These are phyloP conservation scores for Xylaria sp. DNA, from an alignment of 2,329 filamentous ascomycete genomes.

Conservation along the genomic window DNA sequence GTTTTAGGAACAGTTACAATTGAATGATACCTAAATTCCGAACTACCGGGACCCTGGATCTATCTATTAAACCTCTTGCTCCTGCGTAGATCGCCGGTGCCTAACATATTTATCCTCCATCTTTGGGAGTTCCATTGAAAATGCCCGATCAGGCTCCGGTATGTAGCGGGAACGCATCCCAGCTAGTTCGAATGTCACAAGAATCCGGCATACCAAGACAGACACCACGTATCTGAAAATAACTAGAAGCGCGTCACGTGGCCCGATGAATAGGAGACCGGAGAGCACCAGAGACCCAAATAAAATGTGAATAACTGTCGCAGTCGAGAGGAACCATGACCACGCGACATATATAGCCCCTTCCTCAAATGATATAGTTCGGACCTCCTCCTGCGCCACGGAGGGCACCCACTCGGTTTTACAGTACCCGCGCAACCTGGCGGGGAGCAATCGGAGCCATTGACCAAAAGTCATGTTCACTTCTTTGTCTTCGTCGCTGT, in stretches of 20 bases:
- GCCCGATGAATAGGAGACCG: conserved; percentile 42
- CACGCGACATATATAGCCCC: conserved; percentile 20
- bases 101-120: neutral
- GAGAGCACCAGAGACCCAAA: conserved; percentile 45
- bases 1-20: neutral
- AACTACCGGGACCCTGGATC: neutral
- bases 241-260: conserved; percentile 40
- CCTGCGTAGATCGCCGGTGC: neutral
- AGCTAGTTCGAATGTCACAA: conserved; percentile 45
- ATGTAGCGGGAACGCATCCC: conserved; percentile 34
- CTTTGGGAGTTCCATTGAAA: neutral
- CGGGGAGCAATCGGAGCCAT: conserved; percentile 26
- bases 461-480: neutral
- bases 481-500: conserved; percentile 5
- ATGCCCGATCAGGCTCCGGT: neutral
- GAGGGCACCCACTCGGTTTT: conserved; percentile 27
- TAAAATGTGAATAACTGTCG: conserved; percentile 42
- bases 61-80: neutral
- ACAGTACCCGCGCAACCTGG: conserved; percentile 13
- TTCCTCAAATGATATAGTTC: conserved; percentile 23
- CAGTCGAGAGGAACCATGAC: conserved; percentile 41
- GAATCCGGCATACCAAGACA: conserved; percentile 40
- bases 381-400: conserved; percentile 25
- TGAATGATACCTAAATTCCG: neutral
- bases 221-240: conserved; percentile 42